phyloP scores from a whole-genome alignment of 805 yeast species.

The Wickerhamiella shivajii region DNA sequence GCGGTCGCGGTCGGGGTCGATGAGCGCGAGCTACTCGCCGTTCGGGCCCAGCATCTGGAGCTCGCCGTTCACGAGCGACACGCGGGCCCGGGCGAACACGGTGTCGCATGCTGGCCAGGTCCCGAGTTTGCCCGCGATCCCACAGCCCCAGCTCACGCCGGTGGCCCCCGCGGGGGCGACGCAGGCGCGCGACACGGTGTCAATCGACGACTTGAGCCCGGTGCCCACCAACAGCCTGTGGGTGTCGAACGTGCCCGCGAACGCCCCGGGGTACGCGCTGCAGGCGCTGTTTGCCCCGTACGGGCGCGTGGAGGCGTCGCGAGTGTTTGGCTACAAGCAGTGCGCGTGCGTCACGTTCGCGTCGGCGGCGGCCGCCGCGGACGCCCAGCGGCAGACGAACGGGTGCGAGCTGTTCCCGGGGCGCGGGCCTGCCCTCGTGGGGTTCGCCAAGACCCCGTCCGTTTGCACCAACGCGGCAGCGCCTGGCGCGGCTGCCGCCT shows the following conservation, averaged over 20 bases:
- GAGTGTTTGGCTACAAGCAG: slow-evolving; percentile 35
- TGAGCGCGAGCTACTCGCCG: slow-evolving; percentile 8
- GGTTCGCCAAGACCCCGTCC: slow-evolving; percentile 52
- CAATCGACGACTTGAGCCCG: slow-evolving; percentile 14
- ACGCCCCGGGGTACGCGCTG: slow-evolving; percentile 39
- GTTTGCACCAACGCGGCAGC: slow-evolving; percentile 6
- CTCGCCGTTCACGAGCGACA: slow-evolving; percentile 6
- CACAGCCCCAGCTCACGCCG: slow-evolving; percentile 1
- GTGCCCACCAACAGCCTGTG: slow-evolving; percentile 41
- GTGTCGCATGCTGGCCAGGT: neutral
- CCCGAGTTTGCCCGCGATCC: slow-evolving; percentile 6
- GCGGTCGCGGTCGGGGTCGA: slow-evolving; percentile 10
- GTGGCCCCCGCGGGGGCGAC: slow-evolving; percentile 5
- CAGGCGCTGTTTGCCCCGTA: slow-evolving; percentile 46
- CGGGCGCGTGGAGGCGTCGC: slow-evolving; percentile 46
- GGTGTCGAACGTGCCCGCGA: slow-evolving; percentile 64
- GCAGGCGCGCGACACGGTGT: slow-evolving; percentile 6
- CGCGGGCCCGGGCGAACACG: slow-evolving; percentile 5
- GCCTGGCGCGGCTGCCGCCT: slow-evolving; percentile 10
- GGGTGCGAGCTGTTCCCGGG: slow-evolving; percentile 78
- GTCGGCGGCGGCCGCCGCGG: slow-evolving; percentile 59
- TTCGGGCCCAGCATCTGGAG: slow-evolving; percentile 15
- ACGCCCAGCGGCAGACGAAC: slow-evolving; percentile 61
- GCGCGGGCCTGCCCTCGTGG: slow-evolving; percentile 53
- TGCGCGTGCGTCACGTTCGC: slow-evolving; percentile 60